These are phyloP conservation scores for Magnaporthales sp. DNA, from an alignment of 2,329 filamentous ascomycete genomes.

Conservation along the genomic window DNA sequence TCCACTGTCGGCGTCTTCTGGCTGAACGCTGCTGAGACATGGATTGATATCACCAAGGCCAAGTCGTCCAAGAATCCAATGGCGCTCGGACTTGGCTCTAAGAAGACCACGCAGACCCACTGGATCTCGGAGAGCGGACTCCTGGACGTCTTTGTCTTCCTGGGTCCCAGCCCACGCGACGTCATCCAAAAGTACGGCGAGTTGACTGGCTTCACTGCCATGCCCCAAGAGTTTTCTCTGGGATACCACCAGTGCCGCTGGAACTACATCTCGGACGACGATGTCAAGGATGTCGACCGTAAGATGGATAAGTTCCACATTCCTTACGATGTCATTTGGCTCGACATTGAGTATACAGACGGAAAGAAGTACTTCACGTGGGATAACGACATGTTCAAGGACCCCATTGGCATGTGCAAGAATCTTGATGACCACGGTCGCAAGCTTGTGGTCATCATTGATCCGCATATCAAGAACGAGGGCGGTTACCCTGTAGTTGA, in stretches of 20 bases:
- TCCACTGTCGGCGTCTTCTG: constrained; percentile 95
- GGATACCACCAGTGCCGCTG: constrained; percentile 97
- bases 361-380: constrained; percentile 98
- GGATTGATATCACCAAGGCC: constrained; percentile 86
- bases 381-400: constrained; percentile 80
- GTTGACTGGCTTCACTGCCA: constrained; percentile 81
- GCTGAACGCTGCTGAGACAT: constrained; percentile 95
- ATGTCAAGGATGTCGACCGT: constrained; percentile 91
- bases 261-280: constrained; percentile 97
- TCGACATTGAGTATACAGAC: constrained; percentile 96
- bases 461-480: constrained; percentile 95
- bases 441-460: constrained; percentile 90
- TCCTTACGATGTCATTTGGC: constrained; percentile 97
- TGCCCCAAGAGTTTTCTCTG: constrained; percentile 87
- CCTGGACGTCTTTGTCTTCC: constrained; percentile 88
- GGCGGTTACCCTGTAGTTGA: constrained; percentile 68
- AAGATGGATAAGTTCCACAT: constrained; percentile 95
- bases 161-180: constrained; percentile 78
- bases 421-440: constrained; percentile 78
- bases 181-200: constrained; percentile 77
- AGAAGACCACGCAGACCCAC: constrained; percentile 78
- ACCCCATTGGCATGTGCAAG: constrained; percentile 81
- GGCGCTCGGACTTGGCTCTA: constrained; percentile 59
- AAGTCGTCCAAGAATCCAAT: constrained; percentile 68
- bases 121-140: constrained; percentile 93